Base-by-base conservation (phyloP, 257 asterid genomes). In the Capsicum baccatum region DNA sequence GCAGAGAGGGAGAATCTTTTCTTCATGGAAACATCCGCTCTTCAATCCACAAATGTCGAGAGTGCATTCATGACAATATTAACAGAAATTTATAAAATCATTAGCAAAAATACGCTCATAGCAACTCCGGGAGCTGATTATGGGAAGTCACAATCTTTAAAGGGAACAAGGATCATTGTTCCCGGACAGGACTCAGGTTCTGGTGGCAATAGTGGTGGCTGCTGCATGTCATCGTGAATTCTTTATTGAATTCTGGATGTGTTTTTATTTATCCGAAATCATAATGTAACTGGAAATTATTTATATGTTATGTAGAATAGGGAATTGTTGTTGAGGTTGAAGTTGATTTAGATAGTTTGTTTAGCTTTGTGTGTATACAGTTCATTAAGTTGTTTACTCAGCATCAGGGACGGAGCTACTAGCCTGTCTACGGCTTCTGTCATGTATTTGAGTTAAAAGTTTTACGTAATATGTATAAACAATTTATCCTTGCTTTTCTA, bases 11-110 rank as follows among this genome's bases (percentile, higher is more conserved):
- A 94, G 92, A 93, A 89, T 80, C 86, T 94, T 2, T 94, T 88
- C 90, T 94, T 94, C 81, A 94, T 93, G 98, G 98, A 94, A 90
- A 94, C 97, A 19, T 94, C 98, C 6, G 97, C 98, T 0, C 95
- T 94, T 3, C 92, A 93, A 88, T 89, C 97, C 47, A 94, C 94
- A 17, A 94, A 93, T 15, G 97, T 94, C 2, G 95, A 93, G 59
- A 83, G 88, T 58, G 97, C 98, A 3, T 94, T 93, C 83, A 89
- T 90, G 91, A 93, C 89, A 6, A 85, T 91, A 11, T 83, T 94
- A 79, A 88, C 90, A 0, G 90, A 93, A 82, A 94, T 94, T 83
- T 93, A 94, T 71, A 70, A 91, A 83, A 90, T 91, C 80, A 90
- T 92, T n/a, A 91, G 96, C 90, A 94, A 92, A 92, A 94, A 94